A percentile compares a stretch with the other conserved stretches of the same genome.
phyloP scores from a whole-genome alignment of 768 basidiomycete genomes.

The Pisolithus orientalis region DNA sequence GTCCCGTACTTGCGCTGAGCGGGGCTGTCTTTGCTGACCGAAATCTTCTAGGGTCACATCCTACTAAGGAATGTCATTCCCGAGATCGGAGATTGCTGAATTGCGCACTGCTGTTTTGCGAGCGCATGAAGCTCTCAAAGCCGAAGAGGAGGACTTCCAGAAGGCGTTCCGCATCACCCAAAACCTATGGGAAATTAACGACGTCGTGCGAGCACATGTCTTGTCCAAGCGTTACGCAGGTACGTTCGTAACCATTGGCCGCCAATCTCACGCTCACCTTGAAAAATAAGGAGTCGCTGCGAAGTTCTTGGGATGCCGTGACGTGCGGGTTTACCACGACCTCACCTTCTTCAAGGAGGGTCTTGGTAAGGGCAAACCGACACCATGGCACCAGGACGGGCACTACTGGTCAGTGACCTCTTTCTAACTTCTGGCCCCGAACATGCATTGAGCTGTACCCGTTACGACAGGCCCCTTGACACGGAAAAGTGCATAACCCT shows the following conservation, averaged over 20 bases:
- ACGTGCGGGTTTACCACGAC: constrained; percentile 5
- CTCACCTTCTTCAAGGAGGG: constrained; percentile 6
- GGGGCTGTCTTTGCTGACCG: background rate
- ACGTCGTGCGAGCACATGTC: constrained; percentile 3
- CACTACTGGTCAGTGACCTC: constrained; percentile 1
- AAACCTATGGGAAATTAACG: constrained; percentile 5
- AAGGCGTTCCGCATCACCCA: constrained; percentile 4
- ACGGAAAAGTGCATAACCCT: constrained; percentile 6
- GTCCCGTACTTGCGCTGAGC: background rate
- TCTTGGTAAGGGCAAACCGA: constrained; percentile 1
- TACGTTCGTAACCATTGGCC: background rate
- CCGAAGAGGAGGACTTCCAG: constrained; percentile 2
- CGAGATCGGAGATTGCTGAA: background rate
- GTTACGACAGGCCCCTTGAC: background rate
- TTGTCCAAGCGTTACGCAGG: constrained; percentile 4
- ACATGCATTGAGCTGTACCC: background rate
- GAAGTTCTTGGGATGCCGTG: constrained; percentile 4
- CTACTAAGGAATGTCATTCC: background rate
- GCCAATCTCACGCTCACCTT: background rate
- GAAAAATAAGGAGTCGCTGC: constrained; percentile 1
- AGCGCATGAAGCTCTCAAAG: constrained; percentile 1
- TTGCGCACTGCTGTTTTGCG: constrained; percentile 1
- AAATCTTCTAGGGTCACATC: background rate
- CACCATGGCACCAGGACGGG: constrained; percentile 1
- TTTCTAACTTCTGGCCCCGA: background rate